These are phyloP conservation scores for Chalciporus sp. DNA, from an alignment of 1,284 basidiomycete genomes.

Conservation along the genomic window DNA sequence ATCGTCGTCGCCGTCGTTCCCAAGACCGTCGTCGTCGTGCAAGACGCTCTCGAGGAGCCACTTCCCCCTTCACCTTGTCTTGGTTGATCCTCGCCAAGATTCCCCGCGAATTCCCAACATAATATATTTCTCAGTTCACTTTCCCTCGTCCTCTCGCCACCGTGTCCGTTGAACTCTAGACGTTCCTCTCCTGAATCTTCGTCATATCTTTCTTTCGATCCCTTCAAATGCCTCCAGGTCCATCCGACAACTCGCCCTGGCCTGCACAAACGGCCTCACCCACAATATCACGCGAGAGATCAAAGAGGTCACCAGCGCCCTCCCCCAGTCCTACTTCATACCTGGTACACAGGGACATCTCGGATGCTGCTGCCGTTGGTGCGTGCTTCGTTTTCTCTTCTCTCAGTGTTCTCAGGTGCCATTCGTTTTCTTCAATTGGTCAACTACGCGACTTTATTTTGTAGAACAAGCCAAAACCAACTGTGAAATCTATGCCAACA, in stretches of 20 bases:
- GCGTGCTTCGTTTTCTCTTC: slow-evolving; percentile 23
- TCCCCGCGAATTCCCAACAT: slow-evolving; percentile 11
- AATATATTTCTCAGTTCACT: slow-evolving; percentile 27
- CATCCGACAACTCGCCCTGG: slow-evolving; percentile 37
- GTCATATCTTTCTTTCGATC: slow-evolving; percentile 25
- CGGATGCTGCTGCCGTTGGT: slow-evolving; percentile 46
- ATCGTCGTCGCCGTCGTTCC: slow-evolving; percentile 19
- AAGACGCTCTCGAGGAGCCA: slow-evolving; percentile 23
- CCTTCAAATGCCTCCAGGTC: slow-evolving; percentile 37
- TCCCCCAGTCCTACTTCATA: slow-evolving; percentile 14
- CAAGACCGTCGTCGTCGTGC: slow-evolving; percentile 27
- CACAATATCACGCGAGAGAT: slow-evolving; percentile 22
- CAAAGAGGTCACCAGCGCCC: slow-evolving; percentile 26
- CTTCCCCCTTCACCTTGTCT: slow-evolving; percentile 14
- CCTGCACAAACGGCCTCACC: slow-evolving; percentile 41
- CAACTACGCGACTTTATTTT: slow-evolving; percentile 13
- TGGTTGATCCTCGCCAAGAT: slow-evolving; percentile 4
- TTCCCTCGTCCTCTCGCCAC: slow-evolving; percentile 8
- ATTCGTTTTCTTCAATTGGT: slow-evolving; percentile 7
- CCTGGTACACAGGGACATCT: slow-evolving; percentile 34
- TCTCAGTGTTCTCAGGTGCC: slow-evolving; percentile 12
- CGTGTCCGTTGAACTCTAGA: slow-evolving; percentile 23
- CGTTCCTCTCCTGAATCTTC: slow-evolving; percentile 19
- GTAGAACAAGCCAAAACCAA: slow-evolving; percentile 36
- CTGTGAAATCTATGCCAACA: slow-evolving; percentile 51